Conservation (phyloP, 1,139 yeast species). For the Citeromyces siamensis region DNA sequence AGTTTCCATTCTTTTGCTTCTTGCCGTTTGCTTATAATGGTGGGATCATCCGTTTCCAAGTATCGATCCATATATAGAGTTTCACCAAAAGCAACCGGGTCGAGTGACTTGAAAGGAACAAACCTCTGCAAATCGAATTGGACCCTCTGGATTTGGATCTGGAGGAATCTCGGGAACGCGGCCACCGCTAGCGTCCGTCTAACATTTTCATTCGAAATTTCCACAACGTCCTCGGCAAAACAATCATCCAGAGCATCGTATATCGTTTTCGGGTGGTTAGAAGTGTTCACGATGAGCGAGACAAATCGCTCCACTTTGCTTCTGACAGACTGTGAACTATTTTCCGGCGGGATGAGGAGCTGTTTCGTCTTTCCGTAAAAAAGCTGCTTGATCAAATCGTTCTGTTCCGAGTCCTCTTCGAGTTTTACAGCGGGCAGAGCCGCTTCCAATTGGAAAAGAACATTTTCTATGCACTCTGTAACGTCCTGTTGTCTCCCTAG, state of each 20-base stretch:
- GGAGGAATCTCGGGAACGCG: conserved; percentile 69
- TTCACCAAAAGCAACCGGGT: conserved; percentile 72
- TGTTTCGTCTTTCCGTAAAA: conserved; percentile 71
- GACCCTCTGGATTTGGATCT: conserved; percentile 88
- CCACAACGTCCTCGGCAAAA: conserved; percentile 63
- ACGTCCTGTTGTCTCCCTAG: conserved; percentile 95
- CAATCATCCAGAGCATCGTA: conserved; percentile 85
- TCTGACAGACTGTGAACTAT: conserved; percentile 25
- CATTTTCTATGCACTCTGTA: conserved; percentile 93
- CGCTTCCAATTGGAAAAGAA: conserved; percentile 86
- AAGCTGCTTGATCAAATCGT: conserved; percentile 62
- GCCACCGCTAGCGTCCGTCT: conserved; percentile 63
- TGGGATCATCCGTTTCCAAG: conserved; percentile 56
- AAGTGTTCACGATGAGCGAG: conserved; percentile 71
- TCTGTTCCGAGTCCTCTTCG: conserved; percentile 71
- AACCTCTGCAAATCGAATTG: conserved; percentile 68
- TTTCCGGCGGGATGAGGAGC: conserved; percentile 29
- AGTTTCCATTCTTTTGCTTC: conserved; percentile 58
- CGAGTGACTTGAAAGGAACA: conserved; percentile 71
- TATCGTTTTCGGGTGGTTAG: conserved; percentile 78
- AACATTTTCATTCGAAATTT: conserved; percentile 61
- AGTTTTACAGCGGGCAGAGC: conserved; percentile 59
- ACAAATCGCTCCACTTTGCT: conserved; percentile 67
- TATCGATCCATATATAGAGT: conserved; percentile 79
- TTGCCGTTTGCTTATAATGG: conserved; percentile 35